Evolutionary conservation across 192 early-diverging fungal species (phyloP).

Genomic region (Geranomyces michiganensis): DNA sequence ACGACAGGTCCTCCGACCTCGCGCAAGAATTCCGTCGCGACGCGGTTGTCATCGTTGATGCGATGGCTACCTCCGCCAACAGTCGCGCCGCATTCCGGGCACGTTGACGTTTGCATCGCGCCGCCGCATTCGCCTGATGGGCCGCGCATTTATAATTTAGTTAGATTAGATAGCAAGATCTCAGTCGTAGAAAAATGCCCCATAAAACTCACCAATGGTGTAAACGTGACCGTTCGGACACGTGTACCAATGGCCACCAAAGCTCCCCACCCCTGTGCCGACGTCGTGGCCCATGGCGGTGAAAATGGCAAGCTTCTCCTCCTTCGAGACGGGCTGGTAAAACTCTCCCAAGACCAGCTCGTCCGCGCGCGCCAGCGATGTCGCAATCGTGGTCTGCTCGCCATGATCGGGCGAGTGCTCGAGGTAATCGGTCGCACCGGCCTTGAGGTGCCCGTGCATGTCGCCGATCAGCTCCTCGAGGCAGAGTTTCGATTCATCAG

Average conservation of each 20-base stretch:
- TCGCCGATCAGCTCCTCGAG: not conserved
- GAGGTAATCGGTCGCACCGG: too few relatives aligned
- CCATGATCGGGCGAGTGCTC: too few relatives aligned
- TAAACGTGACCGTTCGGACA: slow-evolving; percentile 50
- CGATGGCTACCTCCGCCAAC: slow-evolving; percentile 50
- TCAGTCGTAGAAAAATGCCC: not conserved
- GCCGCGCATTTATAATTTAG: too few relatives aligned
- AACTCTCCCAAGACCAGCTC: too few relatives aligned
- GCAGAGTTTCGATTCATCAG: not conserved
- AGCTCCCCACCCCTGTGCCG: slow-evolving; percentile 10
- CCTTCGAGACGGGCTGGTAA: slow-evolving; percentile 14
- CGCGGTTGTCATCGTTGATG: slow-evolving; percentile 26
- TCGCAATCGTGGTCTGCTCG: too few relatives aligned
- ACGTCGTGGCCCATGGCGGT: slow-evolving; percentile 31
- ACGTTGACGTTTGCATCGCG: slow-evolving; percentile 39
- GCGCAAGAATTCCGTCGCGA: not conserved
- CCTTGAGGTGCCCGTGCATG: too few relatives aligned
- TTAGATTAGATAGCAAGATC: slow-evolving; percentile 4
- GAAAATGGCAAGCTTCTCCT: slow-evolving; percentile 42
- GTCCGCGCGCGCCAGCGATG: too few relatives aligned
- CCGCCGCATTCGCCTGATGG: slow-evolving; percentile 41
- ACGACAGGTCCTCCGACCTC: too few relatives aligned
- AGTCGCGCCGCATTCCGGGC: slow-evolving; percentile 43
- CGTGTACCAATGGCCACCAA: slow-evolving; percentile 49
- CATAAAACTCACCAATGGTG: slow-evolving; percentile 16